Percentiles rank a stretch among this genome's conserved stretches.
Conservation (phyloP, 345 rosid genomes). For the Eucalyptus fibrosa region DNA sequence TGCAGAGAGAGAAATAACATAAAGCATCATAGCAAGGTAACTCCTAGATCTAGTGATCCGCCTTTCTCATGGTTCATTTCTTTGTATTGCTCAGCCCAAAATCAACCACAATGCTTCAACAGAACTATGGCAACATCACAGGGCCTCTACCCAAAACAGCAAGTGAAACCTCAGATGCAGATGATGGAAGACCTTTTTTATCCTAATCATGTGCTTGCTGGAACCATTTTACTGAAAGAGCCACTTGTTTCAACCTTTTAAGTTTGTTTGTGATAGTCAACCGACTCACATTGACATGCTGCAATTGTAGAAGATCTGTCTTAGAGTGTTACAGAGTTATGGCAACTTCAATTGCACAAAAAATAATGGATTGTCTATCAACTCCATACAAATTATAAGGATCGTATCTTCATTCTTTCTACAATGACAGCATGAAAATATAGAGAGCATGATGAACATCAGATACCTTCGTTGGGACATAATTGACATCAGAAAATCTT, state of each 20-base stretch:
- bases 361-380: not conserved
- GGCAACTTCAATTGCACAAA: not conserved
- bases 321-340: not conserved
- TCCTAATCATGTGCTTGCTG: not conserved
- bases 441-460: not conserved
- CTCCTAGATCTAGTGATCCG: not conserved
- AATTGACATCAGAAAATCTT: conserved; percentile 64
- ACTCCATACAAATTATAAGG: not conserved
- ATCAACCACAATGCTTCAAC: not conserved
- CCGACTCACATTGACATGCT: not conserved
- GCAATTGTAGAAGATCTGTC: not conserved
- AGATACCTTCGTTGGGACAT: conserved; percentile 87
- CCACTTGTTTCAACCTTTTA: not conserved
- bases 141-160: not conserved
- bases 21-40: not conserved
- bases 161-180: not conserved
- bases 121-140: not conserved
- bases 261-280: not conserved
- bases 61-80: not conserved
- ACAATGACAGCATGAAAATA: not conserved
- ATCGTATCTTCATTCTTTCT: not conserved
- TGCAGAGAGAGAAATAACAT: not conserved
- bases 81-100: not conserved
- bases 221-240: not conserved
- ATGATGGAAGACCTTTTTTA: not conserved